These are phyloP conservation scores for Neonectria sp. DNA, from an alignment of 2,329 filamentous ascomycete genomes.

Conservation along the genomic window DNA sequence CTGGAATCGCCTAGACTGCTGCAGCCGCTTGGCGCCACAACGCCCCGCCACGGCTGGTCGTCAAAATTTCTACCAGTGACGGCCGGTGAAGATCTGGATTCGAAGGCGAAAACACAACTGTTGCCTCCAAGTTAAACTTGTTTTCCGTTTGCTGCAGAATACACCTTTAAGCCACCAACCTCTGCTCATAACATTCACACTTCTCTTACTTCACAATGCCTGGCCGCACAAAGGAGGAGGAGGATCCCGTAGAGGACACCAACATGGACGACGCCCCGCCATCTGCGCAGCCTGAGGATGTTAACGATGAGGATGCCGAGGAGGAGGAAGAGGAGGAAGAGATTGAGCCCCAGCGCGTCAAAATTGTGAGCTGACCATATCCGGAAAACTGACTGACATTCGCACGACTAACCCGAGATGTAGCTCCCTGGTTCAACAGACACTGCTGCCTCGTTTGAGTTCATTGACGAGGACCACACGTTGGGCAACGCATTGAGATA, in stretches of 20 bases:
- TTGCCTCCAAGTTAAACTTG: neutral
- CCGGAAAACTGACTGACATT: neutral
- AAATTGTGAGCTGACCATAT: slow-evolving; percentile 65
- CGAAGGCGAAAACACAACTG: slow-evolving; percentile 8
- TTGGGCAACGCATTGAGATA: slow-evolving; percentile 94
- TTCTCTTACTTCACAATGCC: slow-evolving; percentile 53
- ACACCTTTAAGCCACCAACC: neutral
- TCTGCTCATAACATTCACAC: neutral
- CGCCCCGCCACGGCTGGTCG: slow-evolving; percentile 6
- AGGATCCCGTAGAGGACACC: slow-evolving; percentile 52
- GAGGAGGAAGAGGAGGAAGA: slow-evolving; percentile 61
- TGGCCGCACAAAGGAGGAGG: slow-evolving; percentile 56
- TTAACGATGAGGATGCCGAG: slow-evolving; percentile 55
- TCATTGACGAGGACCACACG: slow-evolving; percentile 94
- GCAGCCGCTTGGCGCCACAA: slow-evolving; percentile 16
- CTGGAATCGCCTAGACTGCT: no score
- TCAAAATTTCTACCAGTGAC: slow-evolving; percentile 34
- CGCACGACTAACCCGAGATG: slow-evolving; percentile 29
- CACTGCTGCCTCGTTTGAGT: slow-evolving; percentile 94
- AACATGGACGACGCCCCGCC: slow-evolving; percentile 63
- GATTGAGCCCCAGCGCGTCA: slow-evolving; percentile 69
- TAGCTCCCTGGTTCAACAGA: slow-evolving; percentile 89
- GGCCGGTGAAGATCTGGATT: slow-evolving; percentile 10
- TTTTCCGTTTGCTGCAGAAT: neutral
- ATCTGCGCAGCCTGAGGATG: slow-evolving; percentile 54